These are phyloP conservation scores for Chlamydomonas eustigma DNA, from an alignment of 139 green algal species.

Conservation along the genomic window DNA sequence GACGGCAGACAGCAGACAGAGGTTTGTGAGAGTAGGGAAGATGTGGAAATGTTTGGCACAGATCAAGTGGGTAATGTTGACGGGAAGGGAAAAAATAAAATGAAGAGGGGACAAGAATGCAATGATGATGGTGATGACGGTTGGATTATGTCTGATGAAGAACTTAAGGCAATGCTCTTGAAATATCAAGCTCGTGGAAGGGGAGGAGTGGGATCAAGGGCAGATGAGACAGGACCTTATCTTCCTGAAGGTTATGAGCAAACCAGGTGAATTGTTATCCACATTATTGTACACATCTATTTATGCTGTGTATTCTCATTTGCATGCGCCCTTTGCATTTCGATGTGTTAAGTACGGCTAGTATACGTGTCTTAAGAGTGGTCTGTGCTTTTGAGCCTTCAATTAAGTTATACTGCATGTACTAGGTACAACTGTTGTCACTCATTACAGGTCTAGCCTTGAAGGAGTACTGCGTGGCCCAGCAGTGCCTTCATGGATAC, in stretches of 20 bases:
- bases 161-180: conserved; percentile 25
- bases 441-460: neutral
- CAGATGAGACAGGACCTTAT: conserved; percentile 19
- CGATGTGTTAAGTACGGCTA: too few species aligned
- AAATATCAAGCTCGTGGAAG: neutral
- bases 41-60: too few species aligned
- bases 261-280: neutral
- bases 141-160: conserved; percentile 34
- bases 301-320: too few species aligned
- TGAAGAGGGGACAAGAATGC: neutral
- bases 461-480: conserved; percentile 1
- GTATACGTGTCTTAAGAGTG: too few species aligned
- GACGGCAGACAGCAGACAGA: neutral
- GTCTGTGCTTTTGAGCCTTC: too few species aligned
- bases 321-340: too few species aligned
- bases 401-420: too few species aligned
- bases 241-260: conserved; percentile 1
- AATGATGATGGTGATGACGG: conserved; percentile 3
- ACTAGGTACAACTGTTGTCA: too few species aligned
- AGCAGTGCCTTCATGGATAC: neutral
- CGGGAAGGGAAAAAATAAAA: neutral
- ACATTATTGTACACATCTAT: neutral
- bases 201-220: conserved; percentile 12
- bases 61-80: too few species aligned
- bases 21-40: too few species aligned